Percentiles rank a stretch among this genome's conserved stretches.
phyloP scores from a whole-genome alignment of 1,284 basidiomycete species.

The Ganoderma multipileum region DNA sequence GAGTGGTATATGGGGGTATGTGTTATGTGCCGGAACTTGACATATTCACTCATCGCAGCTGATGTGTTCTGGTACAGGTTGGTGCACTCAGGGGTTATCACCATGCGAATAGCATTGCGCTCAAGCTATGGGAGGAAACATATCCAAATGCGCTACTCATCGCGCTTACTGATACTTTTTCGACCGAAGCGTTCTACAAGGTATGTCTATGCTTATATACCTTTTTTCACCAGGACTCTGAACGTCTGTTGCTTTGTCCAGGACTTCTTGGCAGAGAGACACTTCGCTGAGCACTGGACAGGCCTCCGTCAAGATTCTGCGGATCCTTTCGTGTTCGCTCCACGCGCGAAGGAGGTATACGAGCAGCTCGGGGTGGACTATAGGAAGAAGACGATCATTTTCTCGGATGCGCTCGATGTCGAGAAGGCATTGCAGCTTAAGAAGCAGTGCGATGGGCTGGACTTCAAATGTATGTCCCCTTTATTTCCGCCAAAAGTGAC shows the following conservation, averaged over 20 bases:
- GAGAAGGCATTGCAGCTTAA: slow-evolving; percentile 77
- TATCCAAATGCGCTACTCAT: slow-evolving; percentile 69
- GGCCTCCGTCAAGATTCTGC: slow-evolving; percentile 94
- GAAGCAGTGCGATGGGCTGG: slow-evolving; percentile 75
- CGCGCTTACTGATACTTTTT: slow-evolving; percentile 94
- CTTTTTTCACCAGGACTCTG: background rate
- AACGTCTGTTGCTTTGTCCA: slow-evolving; percentile 30
- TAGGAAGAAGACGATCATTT: slow-evolving; percentile 77
- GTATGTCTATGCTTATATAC: slow-evolving; percentile 42
- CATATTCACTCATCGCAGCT: background rate
- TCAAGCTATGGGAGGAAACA: slow-evolving; percentile 86
- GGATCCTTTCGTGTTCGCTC: slow-evolving; percentile 82
- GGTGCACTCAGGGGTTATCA: slow-evolving; percentile 86
- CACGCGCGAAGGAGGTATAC: slow-evolving; percentile 75
- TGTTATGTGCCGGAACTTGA: slow-evolving; percentile 43
- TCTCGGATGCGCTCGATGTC: slow-evolving; percentile 81
- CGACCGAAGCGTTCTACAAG: slow-evolving; percentile 83
- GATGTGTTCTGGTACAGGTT: slow-evolving; percentile 50
- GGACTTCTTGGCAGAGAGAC: slow-evolving; percentile 70
- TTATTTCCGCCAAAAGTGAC: background rate
- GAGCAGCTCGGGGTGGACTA: slow-evolving; percentile 69
- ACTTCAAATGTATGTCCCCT: slow-evolving; percentile 64
- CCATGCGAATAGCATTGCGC: slow-evolving; percentile 72
- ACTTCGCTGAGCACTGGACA: slow-evolving; percentile 73
- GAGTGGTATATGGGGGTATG: slow-evolving; percentile 96